A percentile compares a stretch with the other conserved stretches of the same genome.
These are phyloP conservation scores for Globisporangium middletonii DNA, from an alignment of 352 stramenopile species.

Conservation along the genomic window DNA sequence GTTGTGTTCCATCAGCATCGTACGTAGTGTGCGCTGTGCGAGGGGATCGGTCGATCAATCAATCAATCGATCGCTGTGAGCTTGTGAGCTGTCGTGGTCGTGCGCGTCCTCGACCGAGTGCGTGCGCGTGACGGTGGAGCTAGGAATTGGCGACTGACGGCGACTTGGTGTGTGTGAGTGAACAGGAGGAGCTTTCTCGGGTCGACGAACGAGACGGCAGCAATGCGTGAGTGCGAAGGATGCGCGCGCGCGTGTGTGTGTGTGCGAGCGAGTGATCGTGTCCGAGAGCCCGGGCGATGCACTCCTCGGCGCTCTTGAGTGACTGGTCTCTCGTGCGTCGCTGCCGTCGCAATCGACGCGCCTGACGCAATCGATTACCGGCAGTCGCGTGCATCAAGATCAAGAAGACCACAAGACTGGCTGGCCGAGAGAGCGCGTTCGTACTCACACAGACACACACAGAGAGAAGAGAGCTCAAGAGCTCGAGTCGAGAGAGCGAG, in stretches of 20 bases:
- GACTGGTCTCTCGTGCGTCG: not conserved
- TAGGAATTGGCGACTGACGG: conserved; percentile 1
- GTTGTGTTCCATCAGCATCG: conserved; percentile 19
- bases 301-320: not conserved
- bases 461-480: not conserved
- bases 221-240: not conserved
- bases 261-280: not conserved
- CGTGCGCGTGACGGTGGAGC: not conserved
- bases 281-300: not conserved
- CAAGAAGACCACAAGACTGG: not conserved
- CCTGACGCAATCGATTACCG: conserved; percentile 3
- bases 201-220: not conserved
- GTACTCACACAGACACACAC: too few species aligned
- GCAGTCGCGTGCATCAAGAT: not conserved
- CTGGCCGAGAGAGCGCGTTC: not conserved
- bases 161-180: not conserved
- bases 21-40: not conserved
- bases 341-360: not conserved
- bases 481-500: not conserved
- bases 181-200: conserved; percentile 1
- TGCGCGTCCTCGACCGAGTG: not conserved
- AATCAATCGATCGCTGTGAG: too few species aligned
- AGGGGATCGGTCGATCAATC: not conserved
- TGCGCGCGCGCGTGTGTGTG: too few species aligned
- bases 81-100: not conserved